A percentile compares a stretch with the other conserved stretches of the same genome.
phyloP scores from a whole-genome alignment of 768 basidiomycete species.

The Erythrobasidium yunnanense region DNA sequence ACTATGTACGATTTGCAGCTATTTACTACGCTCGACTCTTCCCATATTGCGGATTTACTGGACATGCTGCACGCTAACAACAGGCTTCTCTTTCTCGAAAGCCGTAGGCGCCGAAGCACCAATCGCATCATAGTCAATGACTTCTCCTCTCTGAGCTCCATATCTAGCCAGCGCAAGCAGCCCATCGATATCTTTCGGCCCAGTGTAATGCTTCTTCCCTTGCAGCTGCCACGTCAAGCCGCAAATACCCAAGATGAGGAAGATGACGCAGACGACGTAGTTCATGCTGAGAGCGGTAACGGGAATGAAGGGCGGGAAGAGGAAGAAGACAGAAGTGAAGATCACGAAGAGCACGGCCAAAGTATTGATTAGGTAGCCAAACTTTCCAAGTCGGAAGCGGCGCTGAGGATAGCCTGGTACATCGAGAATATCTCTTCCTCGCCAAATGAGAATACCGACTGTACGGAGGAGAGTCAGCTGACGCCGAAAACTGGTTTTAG shows the following conservation, averaged over 20 bases:
- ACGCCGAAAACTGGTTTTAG: background rate
- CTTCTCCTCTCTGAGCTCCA: background rate
- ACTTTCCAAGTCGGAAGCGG: constrained; percentile 25
- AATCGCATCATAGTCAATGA: background rate
- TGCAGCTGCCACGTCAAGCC: background rate
- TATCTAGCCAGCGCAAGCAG: background rate
- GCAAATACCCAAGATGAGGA: background rate
- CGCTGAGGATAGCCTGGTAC: constrained; percentile 33
- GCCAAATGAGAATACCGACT: background rate
- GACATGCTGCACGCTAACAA: background rate
- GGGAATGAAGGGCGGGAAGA: constrained; percentile 35
- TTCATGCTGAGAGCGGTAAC: background rate
- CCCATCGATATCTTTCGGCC: constrained; percentile 7
- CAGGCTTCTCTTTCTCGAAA: background rate
- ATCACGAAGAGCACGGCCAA: constrained; percentile 32
- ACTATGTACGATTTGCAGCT: too few relatives aligned
- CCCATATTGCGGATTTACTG: background rate
- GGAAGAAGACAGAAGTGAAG: constrained; percentile 35
- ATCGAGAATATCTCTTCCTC: constrained; percentile 33
- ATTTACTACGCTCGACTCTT: too few relatives aligned
- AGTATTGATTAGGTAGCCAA: constrained; percentile 28
- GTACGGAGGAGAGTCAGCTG: background rate
- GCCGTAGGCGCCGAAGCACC: background rate
- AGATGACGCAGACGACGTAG: constrained; percentile 2
- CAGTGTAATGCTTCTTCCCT: constrained; percentile 4